Percentiles rank a stretch among this genome's conserved stretches.
Conservation (phyloP, 306 rosid genomes). For the Dryas alaskensis region DNA sequence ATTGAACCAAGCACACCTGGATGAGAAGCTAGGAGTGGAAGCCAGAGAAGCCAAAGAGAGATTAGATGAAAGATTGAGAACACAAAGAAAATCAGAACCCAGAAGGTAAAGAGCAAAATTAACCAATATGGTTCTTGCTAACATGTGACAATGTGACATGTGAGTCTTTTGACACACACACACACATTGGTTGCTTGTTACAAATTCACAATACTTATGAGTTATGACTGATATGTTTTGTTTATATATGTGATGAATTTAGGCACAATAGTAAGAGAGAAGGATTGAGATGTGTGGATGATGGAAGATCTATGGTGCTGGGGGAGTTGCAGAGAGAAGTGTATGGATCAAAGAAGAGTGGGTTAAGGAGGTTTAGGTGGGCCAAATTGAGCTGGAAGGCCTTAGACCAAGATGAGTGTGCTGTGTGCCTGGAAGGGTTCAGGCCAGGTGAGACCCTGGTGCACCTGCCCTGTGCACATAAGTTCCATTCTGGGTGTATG, state of each 20-base stretch:
- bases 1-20: conserved; percentile 30
- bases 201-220: too few relatives aligned
- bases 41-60: conserved; percentile 77
- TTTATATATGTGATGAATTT: neutral
- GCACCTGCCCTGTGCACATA: conserved; percentile 73
- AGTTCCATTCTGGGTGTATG: conserved; percentile 70
- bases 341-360: conserved; percentile 40
- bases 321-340: conserved; percentile 43
- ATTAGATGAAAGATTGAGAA: conserved; percentile 61
- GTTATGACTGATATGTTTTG: neutral
- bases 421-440: conserved; percentile 64
- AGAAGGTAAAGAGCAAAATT: conserved; percentile 15
- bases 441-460: conserved; percentile 46
- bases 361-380: conserved; percentile 61
- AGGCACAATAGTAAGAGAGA: conserved; percentile 27
- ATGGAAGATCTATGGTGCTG: conserved; percentile 18
- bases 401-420: conserved; percentile 63
- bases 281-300: conserved; percentile 21
- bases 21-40: conserved; percentile 55
- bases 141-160: too few relatives aligned
- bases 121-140: neutral
- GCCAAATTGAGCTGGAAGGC: conserved; percentile 59
- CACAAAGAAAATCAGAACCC: conserved; percentile 33
- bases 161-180: too few relatives aligned
- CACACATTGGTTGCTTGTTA: too few relatives aligned